Evolutionary conservation across 1,139 yeast species (phyloP), one percentile per base, ranked within the genome.

Genomic region (Tardiomyces blankii): DNA sequence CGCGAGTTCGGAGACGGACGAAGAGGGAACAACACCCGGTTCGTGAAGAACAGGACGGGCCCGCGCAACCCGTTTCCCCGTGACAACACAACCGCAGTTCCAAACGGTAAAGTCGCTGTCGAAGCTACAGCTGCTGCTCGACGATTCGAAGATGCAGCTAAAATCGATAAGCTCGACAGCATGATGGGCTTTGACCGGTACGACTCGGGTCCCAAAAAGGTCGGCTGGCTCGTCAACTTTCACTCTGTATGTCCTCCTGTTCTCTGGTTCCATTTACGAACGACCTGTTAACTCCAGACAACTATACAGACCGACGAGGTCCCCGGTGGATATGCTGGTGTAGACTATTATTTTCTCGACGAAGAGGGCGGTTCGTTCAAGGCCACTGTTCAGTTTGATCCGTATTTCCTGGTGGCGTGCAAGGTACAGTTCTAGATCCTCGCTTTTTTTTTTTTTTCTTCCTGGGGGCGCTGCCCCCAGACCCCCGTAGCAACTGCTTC

Each of bases 321-420:
- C 2, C 48, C 48, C 16, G 69, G 78, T 2, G 94, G 93, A 9
- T 70, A 77, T 43, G 77, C 96, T 0, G 98, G 91, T 3, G 96
- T 91, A 3, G 97, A 91, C 59, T 88, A 84, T 63, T 93, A 93
- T 62, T 93, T 93, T 55, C 67, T 93, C n/a, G 97, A 91, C 61
- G 96, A 87, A 58, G 96, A 89, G 65, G 99, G 99, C 41, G 98
- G 97, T 2, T 79, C 86, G 38, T 93, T 93, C 69, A 91, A 89
- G 61, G 81, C 89, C 2, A 83, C 95, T 0, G 65, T 85, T 18
- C 82, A 77, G 50, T 86, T 77, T 60, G 91, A 87, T 58, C 98
- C 99, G 0, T 93, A 93, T 62, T 85, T 93, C 60, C 76, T 82
- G 46, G 67, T 93, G n/a, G 73, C 79, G 8, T 78, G 88, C 51